A percentile compares a stretch with the other conserved stretches of the same genome.
Evolutionary conservation across 2,329 filamentous ascomycete species (phyloP).

Genomic region (Chrysosporium queenslandicum): DNA sequence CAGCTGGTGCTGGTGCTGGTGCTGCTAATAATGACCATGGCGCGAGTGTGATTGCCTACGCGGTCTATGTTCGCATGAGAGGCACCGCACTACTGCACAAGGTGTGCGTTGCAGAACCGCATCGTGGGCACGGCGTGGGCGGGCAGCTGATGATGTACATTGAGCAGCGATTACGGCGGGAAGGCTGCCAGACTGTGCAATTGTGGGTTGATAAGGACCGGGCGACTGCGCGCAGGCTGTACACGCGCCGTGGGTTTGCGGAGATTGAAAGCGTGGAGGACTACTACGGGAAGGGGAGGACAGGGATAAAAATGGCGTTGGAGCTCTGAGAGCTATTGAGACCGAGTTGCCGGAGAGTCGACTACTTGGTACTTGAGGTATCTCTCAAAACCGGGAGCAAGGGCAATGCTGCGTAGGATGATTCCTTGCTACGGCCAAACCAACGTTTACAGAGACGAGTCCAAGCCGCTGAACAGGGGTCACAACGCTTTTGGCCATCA

Average conservation of each 20-base stretch:
- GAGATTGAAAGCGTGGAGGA: conserved; percentile 38
- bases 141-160: conserved; percentile 38
- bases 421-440: no score
- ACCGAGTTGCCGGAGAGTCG: no score
- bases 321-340: conserved; percentile 14
- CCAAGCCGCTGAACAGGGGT: no score
- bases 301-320: conserved; percentile 38
- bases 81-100: conserved; percentile 43
- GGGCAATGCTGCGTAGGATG: no score
- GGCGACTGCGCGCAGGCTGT: conserved; percentile 37
- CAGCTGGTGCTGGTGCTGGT: no score
- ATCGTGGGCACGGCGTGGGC: conserved; percentile 41
- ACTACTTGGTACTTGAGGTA: no score
- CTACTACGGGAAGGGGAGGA: conserved; percentile 44
- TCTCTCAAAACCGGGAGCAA: no score
- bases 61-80: conserved; percentile 39
- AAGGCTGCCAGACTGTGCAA: conserved; percentile 41
- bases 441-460: no score
- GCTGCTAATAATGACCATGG: conserved; percentile 3
- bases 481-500: no score
- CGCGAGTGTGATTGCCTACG: conserved; percentile 37
- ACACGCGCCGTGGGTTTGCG: conserved; percentile 38
- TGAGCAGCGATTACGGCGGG: conserved; percentile 34
- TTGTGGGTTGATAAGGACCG: conserved; percentile 45
- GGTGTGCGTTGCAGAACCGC: conserved; percentile 40